Base-by-base conservation (phyloP, 225 moss, liverwort and hornwort species). In the Polytrichum commune region DNA sequence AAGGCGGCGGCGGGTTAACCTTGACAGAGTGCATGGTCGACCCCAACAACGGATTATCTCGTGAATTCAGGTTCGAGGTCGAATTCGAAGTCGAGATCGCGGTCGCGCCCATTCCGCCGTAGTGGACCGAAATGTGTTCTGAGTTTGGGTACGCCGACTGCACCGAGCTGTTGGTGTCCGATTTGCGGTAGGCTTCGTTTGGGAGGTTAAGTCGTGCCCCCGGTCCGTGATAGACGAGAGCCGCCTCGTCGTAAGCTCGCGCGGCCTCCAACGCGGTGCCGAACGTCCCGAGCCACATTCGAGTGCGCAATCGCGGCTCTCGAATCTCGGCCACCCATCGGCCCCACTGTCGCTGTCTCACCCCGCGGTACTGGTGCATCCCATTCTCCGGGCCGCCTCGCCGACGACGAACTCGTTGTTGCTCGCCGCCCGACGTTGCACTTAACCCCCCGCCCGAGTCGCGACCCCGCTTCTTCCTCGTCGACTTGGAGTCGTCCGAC, bases 281-380 rank as follows among this genome's bases (percentile, higher is more conserved):
- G 27, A 90, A 90, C 4, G 88, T 90, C 24, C 90, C 90, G 22
- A 88, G 64, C 90, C 90, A 90, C 83, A 88, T 86, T 10, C 90
- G 81, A 4, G 81, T 86, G 20, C 85, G 55, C 77, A 81, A 70
- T 29, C 85, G 64, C 53, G 90, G 90, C 78, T 90, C 90, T 5
- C 90, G 83, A 33, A 88, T 88, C 56, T 90, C 90, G 13, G 90
- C 90, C 54, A 90, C 88, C 90, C 88, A 90, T 60, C 88, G 79
- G 2, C 90, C 88, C 90, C 90, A 90, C 77, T 90, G 83, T 27
- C 90, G 72, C 74, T 90, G 90, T 70, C 90, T 72, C 71, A 90
- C 90, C 8, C 90, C 90, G 13, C 88, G 76, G 66, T 78, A 90
- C 72, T 84, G 83, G 53, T 90, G 88, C 67, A 85, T 60, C 0